These are phyloP conservation scores for Sarocladium oryzae DNA, from an alignment of 2,329 filamentous ascomycete genomes.

Conservation along the genomic window DNA sequence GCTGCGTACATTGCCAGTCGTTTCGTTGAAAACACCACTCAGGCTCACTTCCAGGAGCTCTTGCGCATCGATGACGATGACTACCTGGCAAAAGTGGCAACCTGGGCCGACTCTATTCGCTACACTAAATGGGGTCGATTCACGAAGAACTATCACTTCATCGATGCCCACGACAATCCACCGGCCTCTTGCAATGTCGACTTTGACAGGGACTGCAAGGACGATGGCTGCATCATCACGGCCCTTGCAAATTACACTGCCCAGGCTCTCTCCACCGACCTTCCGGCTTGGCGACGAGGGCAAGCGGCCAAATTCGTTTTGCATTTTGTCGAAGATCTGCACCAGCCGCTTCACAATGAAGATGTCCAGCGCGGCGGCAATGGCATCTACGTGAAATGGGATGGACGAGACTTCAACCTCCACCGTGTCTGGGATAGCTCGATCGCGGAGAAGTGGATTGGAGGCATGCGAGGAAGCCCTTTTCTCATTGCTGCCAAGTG, in stretches of 20 bases:
- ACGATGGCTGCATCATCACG: slow-evolving; percentile 54
- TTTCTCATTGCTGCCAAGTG: slow-evolving; percentile 47
- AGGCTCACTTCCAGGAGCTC: slow-evolving; percentile 49
- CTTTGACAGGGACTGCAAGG: slow-evolving; percentile 55
- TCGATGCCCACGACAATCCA: slow-evolving; percentile 60
- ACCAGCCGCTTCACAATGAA: slow-evolving; percentile 63
- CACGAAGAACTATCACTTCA: slow-evolving; percentile 60
- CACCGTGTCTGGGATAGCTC: slow-evolving; percentile 69
- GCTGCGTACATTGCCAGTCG: slow-evolving; percentile 57
- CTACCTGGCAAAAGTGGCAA: slow-evolving; percentile 57
- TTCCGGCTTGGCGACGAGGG: slow-evolving; percentile 40
- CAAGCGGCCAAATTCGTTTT: slow-evolving; percentile 61
- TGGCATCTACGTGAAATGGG: slow-evolving; percentile 57
- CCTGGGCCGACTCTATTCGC: slow-evolving; percentile 61
- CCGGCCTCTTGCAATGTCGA: slow-evolving; percentile 51
- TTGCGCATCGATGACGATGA: slow-evolving; percentile 47
- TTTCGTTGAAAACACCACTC: slow-evolving; percentile 51
- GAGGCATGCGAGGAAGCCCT: slow-evolving; percentile 43
- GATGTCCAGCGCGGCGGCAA: slow-evolving; percentile 61
- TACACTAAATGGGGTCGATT: slow-evolving; percentile 59
- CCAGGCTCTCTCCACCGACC: slow-evolving; percentile 39
- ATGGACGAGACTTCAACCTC: slow-evolving; percentile 52
- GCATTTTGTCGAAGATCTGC: slow-evolving; percentile 65
- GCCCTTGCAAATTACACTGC: slow-evolving; percentile 56
- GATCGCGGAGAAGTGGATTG: slow-evolving; percentile 59